Evolutionary conservation across 768 basidiomycete genomes (phyloP).

Genomic region (Terana coerulea): DNA sequence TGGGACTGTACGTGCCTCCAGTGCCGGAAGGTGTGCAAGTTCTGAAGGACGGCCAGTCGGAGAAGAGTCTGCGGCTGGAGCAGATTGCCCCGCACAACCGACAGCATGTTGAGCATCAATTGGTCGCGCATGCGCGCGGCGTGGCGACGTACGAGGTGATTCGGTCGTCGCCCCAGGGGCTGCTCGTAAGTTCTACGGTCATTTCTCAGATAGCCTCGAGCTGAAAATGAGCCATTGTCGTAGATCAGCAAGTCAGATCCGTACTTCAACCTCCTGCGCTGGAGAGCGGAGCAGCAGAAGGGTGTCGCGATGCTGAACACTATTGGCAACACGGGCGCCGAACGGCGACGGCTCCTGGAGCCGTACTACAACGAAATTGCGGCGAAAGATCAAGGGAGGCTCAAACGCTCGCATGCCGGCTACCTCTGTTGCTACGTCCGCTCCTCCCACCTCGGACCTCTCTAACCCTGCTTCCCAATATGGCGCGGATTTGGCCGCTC

Average conservation of each 20-base stretch:
- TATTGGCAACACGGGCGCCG: not conserved
- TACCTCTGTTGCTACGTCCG: not conserved
- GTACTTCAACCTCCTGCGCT: not conserved
- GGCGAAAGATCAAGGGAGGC: not conserved
- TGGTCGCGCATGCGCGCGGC: not conserved
- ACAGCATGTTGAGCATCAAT: constrained; percentile 16
- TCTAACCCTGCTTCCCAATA: not conserved
- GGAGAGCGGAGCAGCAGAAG: not conserved
- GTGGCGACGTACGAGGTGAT: constrained; percentile 12
- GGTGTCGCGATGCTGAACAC: not conserved
- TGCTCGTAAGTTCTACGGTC: constrained; percentile 9
- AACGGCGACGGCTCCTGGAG: not conserved
- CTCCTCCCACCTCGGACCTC: not conserved
- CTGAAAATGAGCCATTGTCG: too few species aligned
- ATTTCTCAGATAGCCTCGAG: too few species aligned
- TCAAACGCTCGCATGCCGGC: not conserved
- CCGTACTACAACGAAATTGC: not conserved
- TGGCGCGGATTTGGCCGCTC: too few species aligned
- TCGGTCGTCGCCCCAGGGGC: constrained; percentile 10
- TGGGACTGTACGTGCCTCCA: constrained; percentile 12
- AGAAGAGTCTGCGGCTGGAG: not conserved
- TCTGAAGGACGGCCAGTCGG: not conserved
- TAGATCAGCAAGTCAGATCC: too few species aligned
- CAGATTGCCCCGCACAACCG: constrained; percentile 9
- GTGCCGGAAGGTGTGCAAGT: constrained; percentile 5